Evolutionary conservation across 2,329 filamentous ascomycete species (phyloP), one percentile per base, ranked within the genome.

Genomic region (Monilinia aucupariae): DNA sequence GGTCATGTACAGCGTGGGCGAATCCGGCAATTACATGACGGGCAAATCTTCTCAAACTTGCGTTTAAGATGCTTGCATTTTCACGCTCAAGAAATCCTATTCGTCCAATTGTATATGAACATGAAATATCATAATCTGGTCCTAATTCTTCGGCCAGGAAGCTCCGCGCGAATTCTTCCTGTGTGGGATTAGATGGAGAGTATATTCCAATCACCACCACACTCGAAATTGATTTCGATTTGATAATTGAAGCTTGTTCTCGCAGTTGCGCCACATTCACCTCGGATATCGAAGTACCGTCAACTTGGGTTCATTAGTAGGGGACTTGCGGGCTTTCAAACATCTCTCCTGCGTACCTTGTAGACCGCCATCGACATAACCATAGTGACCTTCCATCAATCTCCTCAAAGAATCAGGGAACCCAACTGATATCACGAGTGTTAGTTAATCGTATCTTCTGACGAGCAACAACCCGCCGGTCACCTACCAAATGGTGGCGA

Each of bases 11-110:
- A 0, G 84, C 80, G 45, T 76, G 75, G 30, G 80, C 76, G 66
- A 88, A 87, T 0, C 80, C 79, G 12, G 74, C 75, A 64, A 86
- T 85, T 0, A 83, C 86, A 66, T 77, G 77, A 20, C 78, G 76
- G 0, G 84, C 85, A 68, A 86, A 85, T 0, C 77, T 71, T 13
- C 86, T 74, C 41, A 88, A 85, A 2, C 84, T 80, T 0, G 84
- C 85, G 66, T 88, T 88, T 25, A 88, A 75, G 22, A 88, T 85
- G 2, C 83, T 80, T 0, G 85, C 85, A 68, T 88, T 88, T 71
- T 88, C 85, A 45, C 85, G 78, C 73, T 86, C 85, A 9, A 86
- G 74, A 60, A 85, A 74, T 2, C 71, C 71, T 22, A 73, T 45
- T 53, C 80, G 79, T 0, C 80, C 80, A 34, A 84, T 79, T 1